Percentiles rank a stretch among this genome's conserved stretches.
These are phyloP conservation scores for Coemansia sp. DNA, from an alignment of 192 early-diverging fungal genomes.

Conservation along the genomic window DNA sequence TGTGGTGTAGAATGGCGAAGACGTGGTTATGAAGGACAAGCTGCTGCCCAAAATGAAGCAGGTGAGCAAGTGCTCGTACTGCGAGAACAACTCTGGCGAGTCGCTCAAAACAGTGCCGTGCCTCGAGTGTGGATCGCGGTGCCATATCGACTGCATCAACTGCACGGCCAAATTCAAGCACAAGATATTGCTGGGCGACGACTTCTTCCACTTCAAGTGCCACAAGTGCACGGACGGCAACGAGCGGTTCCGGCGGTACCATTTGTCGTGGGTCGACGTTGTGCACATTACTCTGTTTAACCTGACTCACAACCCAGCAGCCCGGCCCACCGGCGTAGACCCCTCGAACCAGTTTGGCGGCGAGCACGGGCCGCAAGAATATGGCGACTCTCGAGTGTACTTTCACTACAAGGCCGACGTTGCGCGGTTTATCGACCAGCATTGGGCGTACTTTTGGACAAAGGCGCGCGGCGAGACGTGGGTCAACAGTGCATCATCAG, in stretches of 20 bases:
- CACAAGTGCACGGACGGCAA: slow-evolving; percentile 54
- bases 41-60: slow-evolving; percentile 54
- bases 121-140: slow-evolving; percentile 51
- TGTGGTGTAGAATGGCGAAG: slow-evolving; percentile 37
- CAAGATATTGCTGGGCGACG: slow-evolving; percentile 65
- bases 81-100: slow-evolving; percentile 53
- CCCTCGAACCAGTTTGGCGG: slow-evolving; percentile 44
- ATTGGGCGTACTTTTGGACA: slow-evolving; percentile 69
- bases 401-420: slow-evolving; percentile 65
- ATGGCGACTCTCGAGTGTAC: slow-evolving; percentile 49
- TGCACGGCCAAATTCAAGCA: slow-evolving; percentile 56
- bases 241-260: slow-evolving; percentile 60
- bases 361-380: slow-evolving; percentile 55
- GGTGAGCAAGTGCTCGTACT: slow-evolving; percentile 54
- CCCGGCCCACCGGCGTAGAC: slow-evolving; percentile 29
- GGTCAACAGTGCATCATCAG: slow-evolving; percentile 62
- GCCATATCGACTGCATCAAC: slow-evolving; percentile 60
- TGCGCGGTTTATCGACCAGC: slow-evolving; percentile 62
- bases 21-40: slow-evolving; percentile 51
- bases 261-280: slow-evolving; percentile 66
- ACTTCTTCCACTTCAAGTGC: slow-evolving; percentile 68
- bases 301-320: slow-evolving; percentile 53
- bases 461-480: slow-evolving; percentile 62
- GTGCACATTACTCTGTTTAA: slow-evolving; percentile 68
- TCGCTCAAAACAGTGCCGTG: slow-evolving; percentile 55